phyloP scores from a whole-genome alignment of 177 flowering plant species.

The Vitis hybrid region DNA sequence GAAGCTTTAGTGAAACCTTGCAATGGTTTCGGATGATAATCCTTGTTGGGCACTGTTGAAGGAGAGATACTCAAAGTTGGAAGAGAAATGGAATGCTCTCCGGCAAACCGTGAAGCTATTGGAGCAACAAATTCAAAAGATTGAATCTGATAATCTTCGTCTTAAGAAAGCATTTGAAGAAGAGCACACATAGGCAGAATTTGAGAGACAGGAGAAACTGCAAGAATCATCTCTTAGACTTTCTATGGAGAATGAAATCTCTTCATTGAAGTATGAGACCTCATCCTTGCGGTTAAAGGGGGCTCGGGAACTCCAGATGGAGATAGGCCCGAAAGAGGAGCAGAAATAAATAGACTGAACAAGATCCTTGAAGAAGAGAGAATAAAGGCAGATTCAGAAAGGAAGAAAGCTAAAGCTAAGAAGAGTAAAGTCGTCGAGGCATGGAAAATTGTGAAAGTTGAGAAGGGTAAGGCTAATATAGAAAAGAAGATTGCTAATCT shows the following conservation, averaged over 20 bases:
- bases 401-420: slow-evolving; percentile 42
- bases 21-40: too few species aligned
- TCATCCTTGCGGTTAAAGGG: slow-evolving; percentile 21
- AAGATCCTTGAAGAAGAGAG: slow-evolving; percentile 38
- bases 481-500: slow-evolving; percentile 34
- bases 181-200: slow-evolving; percentile 23
- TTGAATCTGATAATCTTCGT: slow-evolving; percentile 29
- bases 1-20: too few species aligned
- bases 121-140: slow-evolving; percentile 20
- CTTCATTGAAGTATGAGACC: slow-evolving; percentile 49
- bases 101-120: slow-evolving; percentile 44
- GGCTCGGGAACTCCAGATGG: slow-evolving; percentile 11
- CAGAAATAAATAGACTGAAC: slow-evolving; percentile 35
- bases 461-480: slow-evolving; percentile 44
- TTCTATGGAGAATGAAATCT: slow-evolving; percentile 49
- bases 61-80: slow-evolving; percentile 28
- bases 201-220: slow-evolving; percentile 35
- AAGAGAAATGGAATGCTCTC: slow-evolving; percentile 34
- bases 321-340: slow-evolving; percentile 31
- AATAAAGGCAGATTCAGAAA: slow-evolving; percentile 32
- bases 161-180: slow-evolving; percentile 46
- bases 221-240: slow-evolving; percentile 32
- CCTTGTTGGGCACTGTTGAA: slow-evolving; percentile 21
- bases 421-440: slow-evolving; percentile 47
- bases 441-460: slow-evolving; percentile 31